Base-by-base conservation (phyloP, 2,329 filamentous ascomycete species). In the Pseudogymnoascus sp. region DNA sequence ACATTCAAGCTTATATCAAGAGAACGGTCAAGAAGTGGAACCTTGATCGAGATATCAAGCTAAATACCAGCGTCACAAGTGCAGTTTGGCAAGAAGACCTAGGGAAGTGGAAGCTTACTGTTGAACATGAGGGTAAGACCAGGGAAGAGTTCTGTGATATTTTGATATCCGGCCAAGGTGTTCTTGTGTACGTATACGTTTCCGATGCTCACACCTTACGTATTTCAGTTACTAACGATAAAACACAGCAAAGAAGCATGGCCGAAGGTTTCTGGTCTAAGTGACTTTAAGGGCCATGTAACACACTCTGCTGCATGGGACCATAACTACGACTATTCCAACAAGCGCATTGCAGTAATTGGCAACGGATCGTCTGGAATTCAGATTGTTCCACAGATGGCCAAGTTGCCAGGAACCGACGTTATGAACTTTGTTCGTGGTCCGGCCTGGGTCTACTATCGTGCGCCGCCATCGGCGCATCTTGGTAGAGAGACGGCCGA, bases 241-340 rank as follows among this genome's bases (percentile, higher is more conserved):
- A 70, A 73, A 57, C 67, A 71, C 34, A 72, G 73, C 62, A 68
- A 75, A 60, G 72, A 75, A 34, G 74, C 74, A 3, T 68, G 73
- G 39, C 80, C 80, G 0, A 73, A 73, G 10, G 79, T 82, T 19
- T 70, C 75, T 1, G 80, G 80, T 0, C 66, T 81, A 1, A 70
- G 77, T 4, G 73, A 73, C 14, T 83, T 80, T 68, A 73, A 77
- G 60, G 80, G 80, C 11, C 74, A 74, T 13, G 65, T 78, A 2
- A 72, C 81, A 76, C 83, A 86, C 65, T 81, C 79, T 2, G 82
- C 83, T 6, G 72, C 82, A 14, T 86, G 83, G 83, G 83, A 86
- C 66, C 84, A 82, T 81, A 81, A 77, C 48, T 84, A 84, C 67
- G 77, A 80, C 62, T 68, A 83, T 16, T 71, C 74, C 34, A 80